Conservation (phyloP, 169 alveolate genomes). For the Eimeria sp. region DNA sequence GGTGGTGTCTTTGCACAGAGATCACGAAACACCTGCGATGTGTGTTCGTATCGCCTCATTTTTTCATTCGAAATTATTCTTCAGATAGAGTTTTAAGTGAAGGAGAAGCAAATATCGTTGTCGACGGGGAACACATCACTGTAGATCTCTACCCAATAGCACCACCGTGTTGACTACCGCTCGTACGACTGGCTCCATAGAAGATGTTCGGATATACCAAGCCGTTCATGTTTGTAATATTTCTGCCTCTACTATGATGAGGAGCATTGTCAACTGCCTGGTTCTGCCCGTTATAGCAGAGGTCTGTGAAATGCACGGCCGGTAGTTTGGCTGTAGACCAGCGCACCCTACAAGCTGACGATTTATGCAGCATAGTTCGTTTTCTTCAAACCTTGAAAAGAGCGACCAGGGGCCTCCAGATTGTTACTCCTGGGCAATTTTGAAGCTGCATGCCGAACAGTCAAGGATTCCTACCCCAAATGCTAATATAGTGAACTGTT, state of each 20-base stretch:
- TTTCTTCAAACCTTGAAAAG: neutral
- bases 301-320: neutral
- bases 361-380: neutral
- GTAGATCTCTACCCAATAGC: neutral
- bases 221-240: neutral
- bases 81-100: neutral
- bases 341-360: neutral
- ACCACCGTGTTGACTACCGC: neutral
- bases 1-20: constrained; percentile 19
- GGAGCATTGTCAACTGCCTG: neutral
- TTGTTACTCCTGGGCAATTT: neutral
- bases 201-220: neutral
- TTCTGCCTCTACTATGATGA: neutral
- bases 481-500: neutral
- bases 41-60: neutral
- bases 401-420: neutral
- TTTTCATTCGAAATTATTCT: neutral
- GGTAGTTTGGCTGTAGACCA: neutral
- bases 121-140: neutral
- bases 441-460: neutral
- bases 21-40: neutral
- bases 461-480: neutral
- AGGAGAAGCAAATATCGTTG: neutral
- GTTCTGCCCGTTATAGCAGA: neutral
- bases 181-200: neutral